A percentile compares a stretch with the other conserved stretches of the same genome.
phyloP scores from a whole-genome alignment of 2,329 filamentous ascomycete genomes.

The Trichoderma atroviride region DNA sequence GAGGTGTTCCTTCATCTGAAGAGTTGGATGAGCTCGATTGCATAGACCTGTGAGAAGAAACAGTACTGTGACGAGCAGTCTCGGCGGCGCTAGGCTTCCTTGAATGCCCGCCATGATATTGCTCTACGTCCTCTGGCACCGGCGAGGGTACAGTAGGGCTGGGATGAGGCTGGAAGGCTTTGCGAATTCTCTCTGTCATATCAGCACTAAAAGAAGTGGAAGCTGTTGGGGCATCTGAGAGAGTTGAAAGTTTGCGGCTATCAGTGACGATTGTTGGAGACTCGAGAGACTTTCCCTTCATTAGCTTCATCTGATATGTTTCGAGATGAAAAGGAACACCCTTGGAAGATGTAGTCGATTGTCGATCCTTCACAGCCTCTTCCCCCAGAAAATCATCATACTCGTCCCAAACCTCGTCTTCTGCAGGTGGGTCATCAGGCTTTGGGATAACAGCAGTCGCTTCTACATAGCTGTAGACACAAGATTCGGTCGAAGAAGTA shows the following conservation, averaged over 20 bases:
- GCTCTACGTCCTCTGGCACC: conserved; percentile 44
- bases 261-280: conserved; percentile 51
- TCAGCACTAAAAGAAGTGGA: conserved; percentile 60
- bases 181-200: conserved; percentile 56
- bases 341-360: conserved; percentile 59
- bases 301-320: conserved; percentile 46
- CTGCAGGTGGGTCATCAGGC: conserved; percentile 63
- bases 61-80: conserved; percentile 35
- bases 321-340: conserved; percentile 61
- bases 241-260: conserved; percentile 38
- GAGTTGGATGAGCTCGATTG: conserved; percentile 51
- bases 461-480: conserved; percentile 59
- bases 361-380: conserved; percentile 48
- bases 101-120: conserved; percentile 3
- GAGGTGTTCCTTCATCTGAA: conserved; percentile 62
- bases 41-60: conserved; percentile 40
- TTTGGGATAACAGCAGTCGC: conserved; percentile 69
- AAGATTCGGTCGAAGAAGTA: conserved; percentile 67
- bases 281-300: conserved; percentile 46
- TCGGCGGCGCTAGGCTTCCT: conserved; percentile 40
- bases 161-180: conserved; percentile 48
- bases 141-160: conserved; percentile 50
- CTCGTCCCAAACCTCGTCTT: conserved; percentile 93
- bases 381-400: conserved; percentile 87
- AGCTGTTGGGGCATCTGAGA: conserved; percentile 41